Evolutionary conservation across 352 stramenopile genomes (phyloP).

Genomic region (Pythium rhizo-oryzae): DNA sequence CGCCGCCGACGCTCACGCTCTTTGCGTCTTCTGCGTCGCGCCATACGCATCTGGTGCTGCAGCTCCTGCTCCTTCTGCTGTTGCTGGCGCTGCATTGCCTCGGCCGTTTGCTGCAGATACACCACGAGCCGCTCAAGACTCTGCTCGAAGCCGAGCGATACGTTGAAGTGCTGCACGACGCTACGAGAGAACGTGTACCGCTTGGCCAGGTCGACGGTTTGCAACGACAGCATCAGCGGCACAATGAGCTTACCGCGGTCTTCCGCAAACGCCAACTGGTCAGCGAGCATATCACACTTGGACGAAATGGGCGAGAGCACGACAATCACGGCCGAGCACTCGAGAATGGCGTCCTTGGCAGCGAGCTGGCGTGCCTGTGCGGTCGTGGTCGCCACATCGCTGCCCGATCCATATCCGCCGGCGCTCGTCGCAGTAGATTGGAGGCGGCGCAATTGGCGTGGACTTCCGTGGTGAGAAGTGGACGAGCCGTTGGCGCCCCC

Average conservation of each 20-base stretch:
- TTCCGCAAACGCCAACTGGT: slow-evolving; percentile 84
- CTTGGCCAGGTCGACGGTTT: slow-evolving; percentile 73
- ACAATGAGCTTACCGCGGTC: slow-evolving; percentile 76
- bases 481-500: slow-evolving; percentile 1
- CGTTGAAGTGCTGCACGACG: slow-evolving; percentile 80
- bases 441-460: slow-evolving; percentile 6
- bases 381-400: slow-evolving; percentile 30
- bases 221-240: slow-evolving; percentile 71
- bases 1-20: slow-evolving; percentile 20
- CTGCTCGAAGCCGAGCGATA: slow-evolving; percentile 74
- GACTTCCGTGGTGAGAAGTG: slow-evolving; percentile 7
- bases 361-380: slow-evolving; percentile 68
- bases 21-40: slow-evolving; percentile 17
- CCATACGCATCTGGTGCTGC: slow-evolving; percentile 21
- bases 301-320: slow-evolving; percentile 70
- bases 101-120: slow-evolving; percentile 30
- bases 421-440: slow-evolving; percentile 22
- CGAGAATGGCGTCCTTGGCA: slow-evolving; percentile 74
- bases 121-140: slow-evolving; percentile 62
- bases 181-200: slow-evolving; percentile 82
- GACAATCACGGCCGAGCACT: slow-evolving; percentile 67
- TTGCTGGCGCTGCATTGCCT: slow-evolving; percentile 27
- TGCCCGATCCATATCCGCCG: slow-evolving; percentile 24
- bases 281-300: slow-evolving; percentile 67
- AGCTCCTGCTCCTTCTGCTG: slow-evolving; percentile 28